phyloP scores from a whole-genome alignment of 148 eudicot genomes.

The Camellia sinensis region DNA sequence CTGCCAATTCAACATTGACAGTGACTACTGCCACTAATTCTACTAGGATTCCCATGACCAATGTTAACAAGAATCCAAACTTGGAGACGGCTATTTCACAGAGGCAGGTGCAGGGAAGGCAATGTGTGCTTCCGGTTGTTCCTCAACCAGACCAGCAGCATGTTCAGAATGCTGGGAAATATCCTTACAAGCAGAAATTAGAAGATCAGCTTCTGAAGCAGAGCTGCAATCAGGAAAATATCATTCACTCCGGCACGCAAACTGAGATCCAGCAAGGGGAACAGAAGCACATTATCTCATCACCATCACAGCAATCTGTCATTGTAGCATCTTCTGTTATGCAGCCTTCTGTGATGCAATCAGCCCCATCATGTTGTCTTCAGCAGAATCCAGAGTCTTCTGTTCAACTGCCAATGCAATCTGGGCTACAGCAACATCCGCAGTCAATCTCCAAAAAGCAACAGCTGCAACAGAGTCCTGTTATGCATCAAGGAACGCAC shows the following conservation, averaged over 20 bases:
- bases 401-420: conserved; percentile 51
- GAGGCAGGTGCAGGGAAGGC: conserved; percentile 65
- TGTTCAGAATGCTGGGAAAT: conserved; percentile 38
- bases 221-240: conserved; percentile 48
- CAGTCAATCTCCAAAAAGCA: conserved; percentile 41
- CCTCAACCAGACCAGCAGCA: conserved; percentile 46
- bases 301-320: conserved; percentile 54
- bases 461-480: conserved; percentile 45
- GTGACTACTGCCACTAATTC: conserved; percentile 43
- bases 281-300: too few species aligned
- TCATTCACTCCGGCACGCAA: conserved; percentile 43
- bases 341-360: conserved; percentile 66
- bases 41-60: conserved; percentile 47
- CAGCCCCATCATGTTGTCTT: conserved; percentile 44
- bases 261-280: conserved; percentile 22
- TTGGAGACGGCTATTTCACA: conserved; percentile 20
- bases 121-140: conserved; percentile 38
- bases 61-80: conserved; percentile 49
- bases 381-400: conserved; percentile 61
- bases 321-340: conserved; percentile 15
- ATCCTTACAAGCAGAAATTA: too few species aligned
- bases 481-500: conserved; percentile 47
- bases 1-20: conserved; percentile 52
- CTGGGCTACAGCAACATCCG: conserved; percentile 53
- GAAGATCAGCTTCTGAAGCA: conserved; percentile 47